A percentile compares a stretch with the other conserved stretches of the same genome.
Evolutionary conservation across 2,329 filamentous ascomycete genomes (phyloP).

Genomic region (Pyrenophora teres): DNA sequence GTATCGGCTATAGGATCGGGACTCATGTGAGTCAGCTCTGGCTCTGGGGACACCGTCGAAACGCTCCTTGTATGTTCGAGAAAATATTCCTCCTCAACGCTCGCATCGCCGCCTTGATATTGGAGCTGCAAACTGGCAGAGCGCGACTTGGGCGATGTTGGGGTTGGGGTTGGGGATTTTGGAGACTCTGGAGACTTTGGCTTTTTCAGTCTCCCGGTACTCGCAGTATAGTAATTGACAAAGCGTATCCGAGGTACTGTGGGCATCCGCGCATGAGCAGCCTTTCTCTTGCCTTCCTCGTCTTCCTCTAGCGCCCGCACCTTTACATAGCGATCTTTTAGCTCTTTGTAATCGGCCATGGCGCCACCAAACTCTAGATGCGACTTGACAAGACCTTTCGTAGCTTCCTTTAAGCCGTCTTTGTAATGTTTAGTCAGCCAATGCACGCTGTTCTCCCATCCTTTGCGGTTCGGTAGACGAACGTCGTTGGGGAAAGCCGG

Average conservation of each 20-base stretch:
- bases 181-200: slow-evolving; percentile 55
- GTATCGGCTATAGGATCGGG: slow-evolving; percentile 32
- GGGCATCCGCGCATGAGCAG: slow-evolving; percentile 32
- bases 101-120: slow-evolving; percentile 7
- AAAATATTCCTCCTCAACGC: not conserved
- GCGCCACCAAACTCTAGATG: slow-evolving; percentile 83
- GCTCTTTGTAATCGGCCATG: slow-evolving; percentile 73
- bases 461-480: slow-evolving; percentile 68
- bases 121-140: slow-evolving; percentile 14
- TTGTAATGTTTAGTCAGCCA: slow-evolving; percentile 79
- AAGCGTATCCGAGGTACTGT: slow-evolving; percentile 69
- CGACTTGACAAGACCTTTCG: slow-evolving; percentile 74
- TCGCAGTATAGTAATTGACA: slow-evolving; percentile 89
- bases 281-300: slow-evolving; percentile 51
- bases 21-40: slow-evolving; percentile 17
- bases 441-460: slow-evolving; percentile 69
- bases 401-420: slow-evolving; percentile 72
- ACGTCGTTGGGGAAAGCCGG: slow-evolving; percentile 77
- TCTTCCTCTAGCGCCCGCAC: slow-evolving; percentile 75
- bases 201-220: slow-evolving; percentile 69
- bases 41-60: slow-evolving; percentile 19
- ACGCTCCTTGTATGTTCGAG: slow-evolving; percentile 10
- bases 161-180: slow-evolving; percentile 32
- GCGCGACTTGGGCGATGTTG: slow-evolving; percentile 30
- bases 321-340: slow-evolving; percentile 71